Conservation (phyloP, 768 basidiomycete species). For the Hemileccinum impolitum region DNA sequence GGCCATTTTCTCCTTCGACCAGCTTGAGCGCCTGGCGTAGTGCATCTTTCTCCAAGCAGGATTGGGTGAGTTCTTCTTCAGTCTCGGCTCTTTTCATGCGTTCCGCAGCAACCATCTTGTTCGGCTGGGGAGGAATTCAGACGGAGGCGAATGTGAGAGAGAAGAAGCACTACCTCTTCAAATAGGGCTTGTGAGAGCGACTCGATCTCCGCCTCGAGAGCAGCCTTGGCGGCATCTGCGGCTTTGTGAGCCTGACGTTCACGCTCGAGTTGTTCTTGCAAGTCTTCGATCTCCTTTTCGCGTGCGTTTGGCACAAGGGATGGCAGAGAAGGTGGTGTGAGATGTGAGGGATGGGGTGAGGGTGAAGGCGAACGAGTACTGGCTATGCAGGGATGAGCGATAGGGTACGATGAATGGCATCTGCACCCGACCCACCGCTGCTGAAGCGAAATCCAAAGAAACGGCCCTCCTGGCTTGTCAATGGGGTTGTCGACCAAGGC, state of each 20-base stretch:
- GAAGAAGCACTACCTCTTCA: constrained; percentile 59
- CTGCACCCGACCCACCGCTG: constrained; percentile 25
- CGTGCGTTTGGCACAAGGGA: constrained; percentile 29
- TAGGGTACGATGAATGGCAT: constrained; percentile 1
- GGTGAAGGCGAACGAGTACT: constrained; percentile 37
- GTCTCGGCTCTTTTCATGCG: constrained; percentile 68
- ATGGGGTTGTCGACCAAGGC: constrained; percentile 31
- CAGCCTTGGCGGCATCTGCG: constrained; percentile 53
- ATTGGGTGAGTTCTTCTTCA: constrained; percentile 67
- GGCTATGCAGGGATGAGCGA: constrained; percentile 23
- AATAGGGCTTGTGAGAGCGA: constrained; percentile 78
- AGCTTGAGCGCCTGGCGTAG: constrained; percentile 63
- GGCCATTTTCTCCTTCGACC: constrained; percentile 63
- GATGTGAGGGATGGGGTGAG: constrained; percentile 29
- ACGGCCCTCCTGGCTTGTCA: constrained; percentile 45
- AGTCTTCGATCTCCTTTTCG: constrained; percentile 45
- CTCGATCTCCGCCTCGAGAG: constrained; percentile 76
- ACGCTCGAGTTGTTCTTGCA: constrained; percentile 51
- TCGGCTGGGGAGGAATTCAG: constrained; percentile 53
- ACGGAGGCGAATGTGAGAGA: background rate
- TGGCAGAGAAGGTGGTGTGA: constrained; percentile 34
- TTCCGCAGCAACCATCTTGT: constrained; percentile 84
- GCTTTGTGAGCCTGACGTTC: constrained; percentile 55
- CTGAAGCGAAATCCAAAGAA: constrained; percentile 78
- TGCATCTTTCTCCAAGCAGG: constrained; percentile 54